These are phyloP conservation scores for Ensete glaucum DNA, from an alignment of 176 grass and related monocot genomes.

Conservation along the genomic window DNA sequence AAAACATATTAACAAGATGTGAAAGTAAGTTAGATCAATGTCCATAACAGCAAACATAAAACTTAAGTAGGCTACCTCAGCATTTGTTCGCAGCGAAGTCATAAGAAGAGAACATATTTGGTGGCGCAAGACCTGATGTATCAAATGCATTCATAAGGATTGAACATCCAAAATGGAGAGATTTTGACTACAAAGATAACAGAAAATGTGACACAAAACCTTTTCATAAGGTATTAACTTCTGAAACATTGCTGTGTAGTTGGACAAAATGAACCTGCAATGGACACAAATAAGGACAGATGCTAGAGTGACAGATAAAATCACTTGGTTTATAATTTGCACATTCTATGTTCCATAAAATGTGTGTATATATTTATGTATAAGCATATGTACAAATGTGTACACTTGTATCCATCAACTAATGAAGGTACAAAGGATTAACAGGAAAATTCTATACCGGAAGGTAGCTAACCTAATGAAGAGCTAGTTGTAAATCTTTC, in stretches of 20 bases:
- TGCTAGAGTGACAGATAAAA: conserved; percentile 9
- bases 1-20: conserved; percentile 14
- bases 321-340: background rate
- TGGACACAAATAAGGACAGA: conserved; percentile 25
- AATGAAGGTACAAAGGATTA: too few relatives aligned
- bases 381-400: too few relatives aligned
- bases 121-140: conserved; percentile 67
- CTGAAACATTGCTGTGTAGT: conserved; percentile 73
- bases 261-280: conserved; percentile 85
- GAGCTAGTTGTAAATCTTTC: background rate
- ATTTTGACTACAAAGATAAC: background rate
- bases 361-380: background rate
- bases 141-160: background rate
- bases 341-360: background rate
- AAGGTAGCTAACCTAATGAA: background rate
- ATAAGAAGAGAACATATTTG: conserved; percentile 99
- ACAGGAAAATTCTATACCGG: too few relatives aligned
- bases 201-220: conserved; percentile 35
- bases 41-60: conserved; percentile 13
- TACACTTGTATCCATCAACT: too few relatives aligned
- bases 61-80: conserved; percentile 47
- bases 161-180: background rate
- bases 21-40: conserved; percentile 8
- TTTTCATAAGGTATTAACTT: conserved; percentile 75
- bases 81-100: conserved; percentile 93